phyloP scores from a whole-genome alignment of 2,329 filamentous ascomycete species.

The Penicillium sp. region DNA sequence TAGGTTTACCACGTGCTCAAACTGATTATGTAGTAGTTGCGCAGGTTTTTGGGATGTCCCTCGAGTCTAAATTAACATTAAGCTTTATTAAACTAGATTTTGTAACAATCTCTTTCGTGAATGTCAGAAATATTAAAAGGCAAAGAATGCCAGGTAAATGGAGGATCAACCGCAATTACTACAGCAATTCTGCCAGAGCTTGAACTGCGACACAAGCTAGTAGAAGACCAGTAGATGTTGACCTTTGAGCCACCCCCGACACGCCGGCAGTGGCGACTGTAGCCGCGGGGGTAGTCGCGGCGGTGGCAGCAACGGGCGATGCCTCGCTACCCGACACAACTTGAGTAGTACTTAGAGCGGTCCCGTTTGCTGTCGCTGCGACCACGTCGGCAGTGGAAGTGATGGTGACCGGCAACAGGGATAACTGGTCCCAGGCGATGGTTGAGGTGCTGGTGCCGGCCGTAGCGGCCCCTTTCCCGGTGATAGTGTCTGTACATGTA shows the following conservation, averaged over 20 bases:
- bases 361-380: background rate
- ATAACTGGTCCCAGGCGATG: constrained; percentile 9
- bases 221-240: background rate
- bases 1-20: too few relatives aligned
- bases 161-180: too few relatives aligned
- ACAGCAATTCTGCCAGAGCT: background rate
- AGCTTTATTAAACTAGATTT: background rate
- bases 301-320: background rate
- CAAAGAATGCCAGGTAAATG: background rate
- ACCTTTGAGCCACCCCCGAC: background rate
- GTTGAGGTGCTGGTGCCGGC: constrained; percentile 15
- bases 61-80: background rate
- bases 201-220: background rate
- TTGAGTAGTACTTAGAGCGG: background rate
- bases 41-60: accelerated
- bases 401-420: constrained; percentile 23
- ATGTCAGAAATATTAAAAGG: background rate
- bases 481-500: constrained; percentile 20
- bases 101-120: background rate
- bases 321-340: background rate
- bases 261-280: background rate
- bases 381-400: constrained; percentile 17
- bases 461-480: constrained; percentile 17
- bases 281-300: background rate
- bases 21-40: background rate